Base-by-base conservation (phyloP, 2,329 filamentous ascomycete species). In the Zopfia rhizophila region DNA sequence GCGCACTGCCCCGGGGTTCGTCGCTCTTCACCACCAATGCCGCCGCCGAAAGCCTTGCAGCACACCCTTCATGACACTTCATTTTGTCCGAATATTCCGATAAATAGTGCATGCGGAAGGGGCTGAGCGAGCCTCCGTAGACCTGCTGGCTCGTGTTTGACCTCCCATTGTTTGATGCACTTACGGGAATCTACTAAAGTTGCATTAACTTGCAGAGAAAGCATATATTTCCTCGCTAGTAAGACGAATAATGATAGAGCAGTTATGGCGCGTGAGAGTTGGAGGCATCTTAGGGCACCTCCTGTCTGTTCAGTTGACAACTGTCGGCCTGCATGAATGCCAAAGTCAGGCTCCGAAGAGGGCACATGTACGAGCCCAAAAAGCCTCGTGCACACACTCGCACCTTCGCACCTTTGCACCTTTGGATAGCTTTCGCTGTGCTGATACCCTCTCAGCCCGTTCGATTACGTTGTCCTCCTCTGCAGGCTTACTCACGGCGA, bases 391-490 rank as follows among this genome's bases (percentile, higher is more conserved):
- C n/a, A n/a, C n/a, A n/a, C n/a, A 36, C 45, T 48, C 30, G 36
- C 30, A 31, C 32, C 24, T 27, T 16, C 33, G n/a, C n/a, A n/a
- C n/a, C n/a, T n/a, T 35, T 49, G 38, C 36, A 32, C 17, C 16
- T 36, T 22, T 13, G 22, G 18, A 7, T 36, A 22, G 28, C n/a
- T 25, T 12, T 39, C 18, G 28, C 19, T 25, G 25, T 24, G 25
- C 12, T 42, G 38, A 32, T 22, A 19, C 36, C 41, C 16, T 47
- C 42, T 51, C 32, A 52, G 51, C 53, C 53, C 28, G 49, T 23
- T 40, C 27, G 48, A 56, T 58, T 56, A 60, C 52, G 50, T 51
- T 42, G 48, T 27, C 38, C 36, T 43, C 35, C 38, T 42, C 35
- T 21, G 37, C 40, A 38, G 38, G 50, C 55, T 54, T 55, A 55